Base-by-base conservation (phyloP, 2,329 filamentous ascomycete species). In the Xylaria hypoxylon region DNA sequence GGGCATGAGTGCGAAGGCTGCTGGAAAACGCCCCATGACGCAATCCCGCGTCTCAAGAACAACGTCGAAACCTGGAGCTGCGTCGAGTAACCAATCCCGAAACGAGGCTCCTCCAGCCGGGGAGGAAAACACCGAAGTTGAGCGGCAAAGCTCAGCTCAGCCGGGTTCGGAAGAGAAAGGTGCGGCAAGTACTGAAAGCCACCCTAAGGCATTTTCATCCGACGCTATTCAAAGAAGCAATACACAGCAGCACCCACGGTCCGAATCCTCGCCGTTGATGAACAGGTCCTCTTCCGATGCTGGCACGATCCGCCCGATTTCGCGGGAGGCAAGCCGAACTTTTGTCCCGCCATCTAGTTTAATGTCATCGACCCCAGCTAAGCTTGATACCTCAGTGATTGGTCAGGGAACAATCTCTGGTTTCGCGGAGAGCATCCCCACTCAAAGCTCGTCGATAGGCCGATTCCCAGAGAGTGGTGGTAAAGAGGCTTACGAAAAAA, bases 361-460 rank as follows among this genome's bases (percentile, higher is more conserved):
- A 38, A 70, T 75, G 62, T 75, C 79, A 15, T 65, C 72, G 38
- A 75, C 79, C 5, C 80, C 78, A 10, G 77, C 81, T 11, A 80
- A 77, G n/a, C 13, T 81, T 79, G 15, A 82, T 77, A 70, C 68
- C 50, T 69, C 68, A 24, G 76, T 83, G 10, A 80, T 79, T 8
- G 82, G 77, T 3, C 76, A 80, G 56, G 83, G 81, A 24, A 82
- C 79, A 7, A 83, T 84, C 28, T 80, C 82, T 31, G 81, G 83
- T 69, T 71, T 75, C 74, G 71, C 80, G 73, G 66, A 77, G 65
- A 68, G 74, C 69, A 48, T 72, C 40, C 67, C 70, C 10, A 50
- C 44, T 24, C 51, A 62, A 19, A 35, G 10, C 28, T 19, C 26
- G 28, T 44, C 40, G 2, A 24, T 22, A 15, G 31, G 40, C 13